Base-by-base conservation (phyloP, 202 grass and related monocot species). In the Digitaria exilis region DNA sequence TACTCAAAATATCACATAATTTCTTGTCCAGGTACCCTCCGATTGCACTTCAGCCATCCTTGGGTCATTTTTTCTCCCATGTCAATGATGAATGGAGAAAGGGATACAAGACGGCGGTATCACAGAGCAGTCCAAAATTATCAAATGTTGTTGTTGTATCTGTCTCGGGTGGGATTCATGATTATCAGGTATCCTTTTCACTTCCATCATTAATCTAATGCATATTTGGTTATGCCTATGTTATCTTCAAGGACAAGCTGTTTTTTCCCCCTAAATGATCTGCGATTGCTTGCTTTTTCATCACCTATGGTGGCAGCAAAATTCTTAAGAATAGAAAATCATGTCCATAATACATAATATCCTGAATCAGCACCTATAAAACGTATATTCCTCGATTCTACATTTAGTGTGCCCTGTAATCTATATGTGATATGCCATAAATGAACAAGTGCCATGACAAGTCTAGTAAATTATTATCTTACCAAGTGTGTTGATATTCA, bases 61-160 rank as follows among this genome's bases (percentile, higher is more conserved):
- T 98, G 58, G 96, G 93, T 74, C 93, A 96, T 61, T 96, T 94
- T 86, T 98, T 92, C 89, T 92, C 93, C 21, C 82, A 87, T 77
- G 96, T 98, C 50, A 98, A 98, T 87, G 83, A 84, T 86, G 85
- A 96, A 87, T 98, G 96, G 96, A 95, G 80, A 92, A 94, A 94
- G 56, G 93, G 93, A 78, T 98, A 95, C 80, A 84, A 44, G 71
- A 77, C 39, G 73, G 79, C 85, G 58, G 82, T 67, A 52, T 85
- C 80, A 57, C 80, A n/a, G 83, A 85, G 60, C 21, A 85, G 35
- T 86, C 63, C 84, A 45, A 92, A 91, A 45, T 80, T 98, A 80
- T 92, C 91, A 60, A 86, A 98, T 90, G 89, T 96, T 31, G 83
- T 98, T 84, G 87, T 96, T 76, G 69, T 96, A 69, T 98, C 96